Evolutionary conservation across 805 yeast species (phyloP).

Genomic region (Kuraishia capsulata): DNA sequence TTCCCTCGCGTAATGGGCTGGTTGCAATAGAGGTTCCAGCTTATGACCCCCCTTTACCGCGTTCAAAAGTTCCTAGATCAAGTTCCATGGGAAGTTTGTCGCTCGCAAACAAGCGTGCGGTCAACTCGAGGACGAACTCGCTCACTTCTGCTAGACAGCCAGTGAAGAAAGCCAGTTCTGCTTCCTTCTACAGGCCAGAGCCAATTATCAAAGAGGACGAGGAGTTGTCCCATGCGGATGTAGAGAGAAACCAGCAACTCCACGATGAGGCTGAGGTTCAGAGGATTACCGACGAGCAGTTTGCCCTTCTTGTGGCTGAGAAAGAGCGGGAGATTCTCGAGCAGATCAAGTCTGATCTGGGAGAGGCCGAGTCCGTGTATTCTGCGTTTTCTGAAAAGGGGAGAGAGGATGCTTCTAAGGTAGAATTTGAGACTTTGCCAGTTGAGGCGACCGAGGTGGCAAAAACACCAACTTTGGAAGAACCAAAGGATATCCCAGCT

Average conservation of each 20-base stretch:
- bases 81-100: not conserved
- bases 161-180: not conserved
- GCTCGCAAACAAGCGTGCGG: not conserved
- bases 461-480: not conserved
- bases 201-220: slow-evolving; percentile 3
- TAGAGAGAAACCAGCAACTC: slow-evolving; percentile 14
- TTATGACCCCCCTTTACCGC: not conserved
- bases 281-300: slow-evolving; percentile 1
- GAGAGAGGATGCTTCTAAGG: slow-evolving; percentile 2
- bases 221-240: slow-evolving; percentile 1
- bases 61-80: not conserved
- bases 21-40: slow-evolving; percentile 61
- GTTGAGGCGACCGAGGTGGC: not conserved
- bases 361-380: not conserved
- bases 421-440: not conserved
- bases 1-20: slow-evolving; percentile 68
- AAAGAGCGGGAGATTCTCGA: slow-evolving; percentile 5
- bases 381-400: not conserved
- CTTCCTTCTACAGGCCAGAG: not conserved
- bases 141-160: not conserved
- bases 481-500: not conserved
- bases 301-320: slow-evolving; percentile 1
- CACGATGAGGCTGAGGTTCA: slow-evolving; percentile 9
- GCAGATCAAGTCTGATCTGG: slow-evolving; percentile 2
- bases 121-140: not conserved